Base-by-base conservation (phyloP, 306 rosid species). In the Cicer bijugum region DNA sequence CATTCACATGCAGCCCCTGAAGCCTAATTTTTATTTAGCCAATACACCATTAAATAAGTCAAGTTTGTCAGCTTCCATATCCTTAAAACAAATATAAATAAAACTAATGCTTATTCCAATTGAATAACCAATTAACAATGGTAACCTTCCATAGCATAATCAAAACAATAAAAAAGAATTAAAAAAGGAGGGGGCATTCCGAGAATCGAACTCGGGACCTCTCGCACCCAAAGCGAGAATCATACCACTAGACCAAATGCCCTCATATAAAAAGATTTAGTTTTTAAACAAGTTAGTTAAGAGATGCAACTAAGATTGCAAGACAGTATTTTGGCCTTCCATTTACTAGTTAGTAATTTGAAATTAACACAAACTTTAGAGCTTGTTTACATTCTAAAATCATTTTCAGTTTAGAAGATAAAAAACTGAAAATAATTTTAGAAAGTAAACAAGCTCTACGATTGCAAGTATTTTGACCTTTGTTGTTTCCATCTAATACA, bases 201-300 rank as follows among this genome's bases (percentile, higher is more conserved):
- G 63, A 57, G 63, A 57, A 57, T 57, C 40, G 40, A 57, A 57
- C 40, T 23, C 39, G 15, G 62, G 62, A 56, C 62, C 62, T 56
- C 62, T 56, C 15, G 63, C 63, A 57, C 63, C 63, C 88, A 43
- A 84, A 88, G 89, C 76, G 81, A 79, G 81, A 85, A 88, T 84
- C 86, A 80, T 82, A 82, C 84, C 84, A 77, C 81, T 83, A 84
- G 84, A 84, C 87, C 86, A 78, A 78, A 64, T 71, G 67, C 60
- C 77, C 64, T 35, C 14, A 0, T 20, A 4, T 69, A 50, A 4
- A 8, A 40, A 12, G 0, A 12, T 2, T 0, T 16, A 47, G 20
- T 47, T 67, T 23, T 8, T 5, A 10, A 23, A 5, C 20, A 56
- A 15, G 1, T 15, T 28, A 28, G 35, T 28, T 28, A 4, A 28